These are phyloP conservation scores for Pseudomicrostroma phylloplanum DNA, from an alignment of 1,284 basidiomycete species.

Conservation along the genomic window DNA sequence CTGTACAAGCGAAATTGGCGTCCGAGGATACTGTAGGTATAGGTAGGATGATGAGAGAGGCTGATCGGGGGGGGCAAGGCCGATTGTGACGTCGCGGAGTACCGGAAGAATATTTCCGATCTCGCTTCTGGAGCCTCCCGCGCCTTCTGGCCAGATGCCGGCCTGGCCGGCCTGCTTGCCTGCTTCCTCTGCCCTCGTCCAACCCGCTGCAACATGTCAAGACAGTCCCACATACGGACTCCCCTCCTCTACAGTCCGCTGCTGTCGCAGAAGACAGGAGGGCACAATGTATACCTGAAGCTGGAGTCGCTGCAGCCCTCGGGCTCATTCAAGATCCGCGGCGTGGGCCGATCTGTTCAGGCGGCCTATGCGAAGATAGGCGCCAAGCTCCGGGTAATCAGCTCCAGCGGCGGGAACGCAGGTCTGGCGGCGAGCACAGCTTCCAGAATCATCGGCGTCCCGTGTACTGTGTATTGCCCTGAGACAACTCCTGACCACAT, in stretches of 20 bases:
- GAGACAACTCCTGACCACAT: slow-evolving; percentile 21
- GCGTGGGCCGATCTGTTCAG: slow-evolving; percentile 27
- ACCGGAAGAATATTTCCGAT: no score
- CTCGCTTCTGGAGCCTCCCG: no score
- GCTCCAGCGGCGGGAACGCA: slow-evolving; percentile 48
- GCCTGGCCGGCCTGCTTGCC: no score
- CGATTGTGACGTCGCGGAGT: no score
- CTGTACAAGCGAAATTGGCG: no score
- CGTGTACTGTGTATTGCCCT: slow-evolving; percentile 16
- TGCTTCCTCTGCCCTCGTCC: no score
- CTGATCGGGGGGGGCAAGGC: neutral
- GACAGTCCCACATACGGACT: slow-evolving; percentile 11
- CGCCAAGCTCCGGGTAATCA: slow-evolving; percentile 29
- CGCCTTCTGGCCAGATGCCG: no score
- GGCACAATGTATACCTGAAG: slow-evolving; percentile 43
- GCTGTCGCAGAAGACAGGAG: slow-evolving; percentile 12
- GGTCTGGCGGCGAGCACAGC: slow-evolving; percentile 42
- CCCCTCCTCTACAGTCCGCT: slow-evolving; percentile 16
- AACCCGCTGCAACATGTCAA: neutral
- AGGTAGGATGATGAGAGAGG: neutral
- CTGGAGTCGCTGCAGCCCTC: slow-evolving; percentile 46
- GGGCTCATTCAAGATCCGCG: slow-evolving; percentile 46
- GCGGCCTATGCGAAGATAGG: slow-evolving; percentile 21
- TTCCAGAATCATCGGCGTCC: slow-evolving; percentile 26
- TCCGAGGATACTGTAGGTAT: neutral